Evolutionary conservation across 768 basidiomycete genomes (phyloP).

Genomic region (Mycena rebaudengoi): DNA sequence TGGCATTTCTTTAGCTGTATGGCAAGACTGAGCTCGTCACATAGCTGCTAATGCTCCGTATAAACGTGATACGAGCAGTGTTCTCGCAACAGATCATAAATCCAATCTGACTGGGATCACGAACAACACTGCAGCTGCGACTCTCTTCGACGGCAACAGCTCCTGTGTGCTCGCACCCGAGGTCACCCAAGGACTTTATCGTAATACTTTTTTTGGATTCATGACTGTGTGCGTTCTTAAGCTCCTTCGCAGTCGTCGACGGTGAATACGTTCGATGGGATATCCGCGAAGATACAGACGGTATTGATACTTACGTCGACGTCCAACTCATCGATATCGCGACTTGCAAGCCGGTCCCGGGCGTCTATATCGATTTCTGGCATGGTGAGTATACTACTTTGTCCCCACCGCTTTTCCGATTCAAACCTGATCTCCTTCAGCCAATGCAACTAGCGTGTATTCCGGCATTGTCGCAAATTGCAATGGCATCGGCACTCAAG

Average conservation of each 20-base stretch:
- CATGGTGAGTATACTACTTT: conserved; percentile 7
- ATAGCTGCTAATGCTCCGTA: no score
- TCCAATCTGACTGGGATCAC: conserved; percentile 20
- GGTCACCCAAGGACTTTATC: conserved; percentile 16
- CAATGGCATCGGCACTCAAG: conserved; percentile 12
- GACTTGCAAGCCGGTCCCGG: conserved; percentile 25
- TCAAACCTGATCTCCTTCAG: background rate
- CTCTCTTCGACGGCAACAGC: conserved; percentile 11
- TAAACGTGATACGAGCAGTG: conserved; percentile 6
- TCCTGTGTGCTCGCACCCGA: conserved; percentile 20
- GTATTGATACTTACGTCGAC: conserved; percentile 22
- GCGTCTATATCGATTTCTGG: conserved; percentile 27
- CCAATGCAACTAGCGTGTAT: conserved; percentile 27
- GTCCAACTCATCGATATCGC: conserved; percentile 24
- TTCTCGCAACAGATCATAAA: conserved; percentile 12
- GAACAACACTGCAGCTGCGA: conserved; percentile 7
- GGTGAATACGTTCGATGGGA: conserved; percentile 25
- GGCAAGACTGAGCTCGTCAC: no score
- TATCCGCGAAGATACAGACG: conserved; percentile 17
- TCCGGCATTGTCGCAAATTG: conserved; percentile 22
- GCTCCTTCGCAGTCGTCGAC: conserved; percentile 8
- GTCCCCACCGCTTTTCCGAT: background rate
- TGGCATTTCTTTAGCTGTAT: no score
- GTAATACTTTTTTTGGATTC: background rate
- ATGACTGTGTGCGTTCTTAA: background rate